A percentile compares a stretch with the other conserved stretches of the same genome.
Conservation (phyloP, 2,329 filamentous ascomycete species). For the Exophiala calicioides region DNA sequence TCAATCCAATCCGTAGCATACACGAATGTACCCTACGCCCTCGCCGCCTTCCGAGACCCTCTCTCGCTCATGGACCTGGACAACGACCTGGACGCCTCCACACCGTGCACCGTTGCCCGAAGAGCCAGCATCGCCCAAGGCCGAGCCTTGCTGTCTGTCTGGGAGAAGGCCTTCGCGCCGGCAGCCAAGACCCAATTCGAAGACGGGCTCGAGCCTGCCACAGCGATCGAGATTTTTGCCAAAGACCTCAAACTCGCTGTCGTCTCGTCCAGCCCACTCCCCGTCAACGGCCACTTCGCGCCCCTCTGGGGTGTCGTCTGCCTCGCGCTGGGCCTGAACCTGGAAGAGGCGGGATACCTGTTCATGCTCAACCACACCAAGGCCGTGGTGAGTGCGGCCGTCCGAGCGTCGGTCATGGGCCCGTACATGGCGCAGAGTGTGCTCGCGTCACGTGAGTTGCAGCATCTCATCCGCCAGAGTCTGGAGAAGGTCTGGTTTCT, state of each 20-base stretch:
- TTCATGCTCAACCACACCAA: constrained; percentile 66
- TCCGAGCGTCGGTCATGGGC: constrained; percentile 64
- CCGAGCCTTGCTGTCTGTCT: constrained; percentile 59
- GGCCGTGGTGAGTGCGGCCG: constrained; percentile 62
- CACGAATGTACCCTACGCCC: constrained; percentile 61
- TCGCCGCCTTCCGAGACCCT: constrained; percentile 56
- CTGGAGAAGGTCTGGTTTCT: constrained; percentile 53
- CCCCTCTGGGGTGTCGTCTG: constrained; percentile 62
- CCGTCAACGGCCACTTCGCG: constrained; percentile 57
- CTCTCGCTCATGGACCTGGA: constrained; percentile 55
- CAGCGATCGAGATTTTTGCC: constrained; percentile 41
- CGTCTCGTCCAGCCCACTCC: constrained; percentile 36
- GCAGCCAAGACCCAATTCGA: constrained; percentile 14
- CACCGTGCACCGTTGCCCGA: constrained; percentile 62
- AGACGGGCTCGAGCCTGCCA: constrained; percentile 29
- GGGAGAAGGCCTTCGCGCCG: constrained; percentile 48
- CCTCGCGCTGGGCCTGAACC: constrained; percentile 53
- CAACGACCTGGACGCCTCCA: constrained; percentile 65
- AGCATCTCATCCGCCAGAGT: constrained; percentile 52
- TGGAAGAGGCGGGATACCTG: constrained; percentile 58
- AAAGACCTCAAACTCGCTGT: constrained; percentile 39
- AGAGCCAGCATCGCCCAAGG: constrained; percentile 64
- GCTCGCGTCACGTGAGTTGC: constrained; percentile 55
- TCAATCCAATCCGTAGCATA: constrained; percentile 60
- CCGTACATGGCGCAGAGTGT: constrained; percentile 65